Conservation (phyloP, 225 moss, liverwort and hornwort genomes). For the Pseudoscleropodium purum region DNA sequence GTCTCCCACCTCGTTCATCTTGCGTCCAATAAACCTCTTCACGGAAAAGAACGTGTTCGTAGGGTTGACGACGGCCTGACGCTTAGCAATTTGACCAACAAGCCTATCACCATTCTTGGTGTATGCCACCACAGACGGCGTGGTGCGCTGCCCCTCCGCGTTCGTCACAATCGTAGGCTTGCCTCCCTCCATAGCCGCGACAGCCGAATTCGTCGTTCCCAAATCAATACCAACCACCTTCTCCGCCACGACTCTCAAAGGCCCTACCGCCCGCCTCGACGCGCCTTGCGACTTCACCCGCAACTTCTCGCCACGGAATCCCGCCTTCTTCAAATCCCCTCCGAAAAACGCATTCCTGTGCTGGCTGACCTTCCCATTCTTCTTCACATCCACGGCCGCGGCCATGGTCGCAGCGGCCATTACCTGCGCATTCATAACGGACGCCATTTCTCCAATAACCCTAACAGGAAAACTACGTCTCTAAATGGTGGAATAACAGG, state of each 20-base stretch:
- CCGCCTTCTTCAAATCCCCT: conserved; percentile 45
- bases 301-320: conserved; percentile 55
- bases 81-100: conserved; percentile 96
- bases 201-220: conserved; percentile 95
- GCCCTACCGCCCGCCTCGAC: conserved; percentile 33
- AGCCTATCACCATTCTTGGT: conserved; percentile 88
- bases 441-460: conserved; percentile 16
- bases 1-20: conserved; percentile 76
- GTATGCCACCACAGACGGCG: conserved; percentile 90
- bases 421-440: conserved; percentile 18
- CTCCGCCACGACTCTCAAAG: conserved; percentile 84
- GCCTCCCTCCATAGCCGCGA: conserved; percentile 98
- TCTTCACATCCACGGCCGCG: conserved; percentile 4
- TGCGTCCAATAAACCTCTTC: conserved; percentile 91
- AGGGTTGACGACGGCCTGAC: conserved; percentile 94
- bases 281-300: conserved; percentile 42
- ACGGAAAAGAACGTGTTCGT: conserved; percentile 94
- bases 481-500: background rate
- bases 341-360: conserved; percentile 74
- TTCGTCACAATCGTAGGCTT: conserved; percentile 97
- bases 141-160: conserved; percentile 83
- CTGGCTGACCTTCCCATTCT: conserved; percentile 17
- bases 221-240: conserved; percentile 96
- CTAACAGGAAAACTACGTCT: background rate
- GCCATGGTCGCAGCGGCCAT: conserved; percentile 4